Conservation (phyloP, 129 eudicot species). For the Sambucus nigra region DNA sequence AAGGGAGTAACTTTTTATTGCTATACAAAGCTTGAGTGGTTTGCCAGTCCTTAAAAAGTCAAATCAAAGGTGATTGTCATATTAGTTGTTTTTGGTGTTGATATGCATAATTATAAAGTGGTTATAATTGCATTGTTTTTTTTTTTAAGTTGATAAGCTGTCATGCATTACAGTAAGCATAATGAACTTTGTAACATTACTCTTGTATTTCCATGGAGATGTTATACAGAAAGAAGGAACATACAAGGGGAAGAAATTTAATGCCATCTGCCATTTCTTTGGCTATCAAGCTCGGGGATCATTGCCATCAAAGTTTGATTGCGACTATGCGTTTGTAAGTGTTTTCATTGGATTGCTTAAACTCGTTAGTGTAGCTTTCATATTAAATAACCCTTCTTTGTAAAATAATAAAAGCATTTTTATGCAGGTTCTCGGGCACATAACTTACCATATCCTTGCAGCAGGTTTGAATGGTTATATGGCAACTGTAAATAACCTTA, state of each 20-base stretch:
- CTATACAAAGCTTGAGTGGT: not conserved
- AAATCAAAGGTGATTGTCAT: not conserved
- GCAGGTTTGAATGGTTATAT: conserved; percentile 94
- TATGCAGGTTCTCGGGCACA: conserved; percentile 85
- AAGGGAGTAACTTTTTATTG: not conserved
- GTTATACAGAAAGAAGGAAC: conserved; percentile 84
- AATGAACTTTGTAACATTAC: not conserved
- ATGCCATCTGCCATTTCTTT: conserved; percentile 88
- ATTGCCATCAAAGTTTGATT: conserved; percentile 84
- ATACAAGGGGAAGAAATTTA: conserved; percentile 90
- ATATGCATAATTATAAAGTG: too few relatives aligned
- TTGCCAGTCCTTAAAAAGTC: too few relatives aligned
- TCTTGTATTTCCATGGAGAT: conserved; percentile 2
- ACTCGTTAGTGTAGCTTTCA: not conserved
- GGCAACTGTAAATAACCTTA: conserved; percentile 90
- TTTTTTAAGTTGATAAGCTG: not conserved
- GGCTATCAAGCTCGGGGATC: conserved; percentile 99
- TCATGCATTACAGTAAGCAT: not conserved
- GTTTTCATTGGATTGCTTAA: not conserved
- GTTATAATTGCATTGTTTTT: not conserved
- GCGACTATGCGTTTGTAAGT: conserved; percentile 85
- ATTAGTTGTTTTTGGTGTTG: not conserved
- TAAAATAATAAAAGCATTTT: conserved; percentile 2
- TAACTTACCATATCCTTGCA: conserved; percentile 83
- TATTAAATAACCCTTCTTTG: not conserved